Percentiles rank a stretch among this genome's conserved stretches.
These are phyloP conservation scores for Spongospora subterranea DNA, from an alignment of 208 protist genomes.

Conservation along the genomic window DNA sequence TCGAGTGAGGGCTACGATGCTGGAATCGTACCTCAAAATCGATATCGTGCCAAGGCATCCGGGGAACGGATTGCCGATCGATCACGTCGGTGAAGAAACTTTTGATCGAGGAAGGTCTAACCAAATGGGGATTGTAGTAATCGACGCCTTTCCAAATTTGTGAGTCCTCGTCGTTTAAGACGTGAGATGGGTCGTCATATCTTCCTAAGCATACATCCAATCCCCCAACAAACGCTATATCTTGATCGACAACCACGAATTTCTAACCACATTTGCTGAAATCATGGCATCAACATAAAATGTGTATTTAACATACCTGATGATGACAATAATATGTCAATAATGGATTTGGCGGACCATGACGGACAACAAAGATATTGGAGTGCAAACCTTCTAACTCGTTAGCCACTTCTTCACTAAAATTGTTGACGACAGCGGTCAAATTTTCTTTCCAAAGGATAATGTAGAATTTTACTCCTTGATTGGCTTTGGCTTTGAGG, in stretches of 20 bases:
- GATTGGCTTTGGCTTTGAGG: background rate
- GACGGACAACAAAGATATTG: background rate
- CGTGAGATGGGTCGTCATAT: conserved; percentile 55
- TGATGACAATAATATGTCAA: background rate
- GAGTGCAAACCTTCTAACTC: background rate
- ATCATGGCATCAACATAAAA: background rate
- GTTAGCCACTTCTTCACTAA: background rate
- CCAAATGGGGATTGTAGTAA: conserved; percentile 51
- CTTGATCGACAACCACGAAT: conserved; percentile 68
- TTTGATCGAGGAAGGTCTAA: background rate
- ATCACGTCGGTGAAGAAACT: conserved; percentile 51
- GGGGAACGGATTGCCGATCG: conserved; percentile 40
- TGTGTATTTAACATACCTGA: background rate
- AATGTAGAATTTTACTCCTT: background rate
- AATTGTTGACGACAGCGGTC: background rate
- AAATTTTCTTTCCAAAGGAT: background rate
- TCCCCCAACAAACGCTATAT: conserved; percentile 65
- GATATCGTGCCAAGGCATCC: conserved; percentile 75
- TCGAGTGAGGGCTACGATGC: too few species aligned
- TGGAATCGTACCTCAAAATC: conserved; percentile 59
- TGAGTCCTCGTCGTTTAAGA: background rate
- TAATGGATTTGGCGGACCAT: background rate
- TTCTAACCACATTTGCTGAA: conserved; percentile 60
- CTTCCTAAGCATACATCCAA: conserved; percentile 60
- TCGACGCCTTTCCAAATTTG: conserved; percentile 43